Evolutionary conservation across 305 asterid genomes (phyloP).

Genomic region (Rubia peregrina): DNA sequence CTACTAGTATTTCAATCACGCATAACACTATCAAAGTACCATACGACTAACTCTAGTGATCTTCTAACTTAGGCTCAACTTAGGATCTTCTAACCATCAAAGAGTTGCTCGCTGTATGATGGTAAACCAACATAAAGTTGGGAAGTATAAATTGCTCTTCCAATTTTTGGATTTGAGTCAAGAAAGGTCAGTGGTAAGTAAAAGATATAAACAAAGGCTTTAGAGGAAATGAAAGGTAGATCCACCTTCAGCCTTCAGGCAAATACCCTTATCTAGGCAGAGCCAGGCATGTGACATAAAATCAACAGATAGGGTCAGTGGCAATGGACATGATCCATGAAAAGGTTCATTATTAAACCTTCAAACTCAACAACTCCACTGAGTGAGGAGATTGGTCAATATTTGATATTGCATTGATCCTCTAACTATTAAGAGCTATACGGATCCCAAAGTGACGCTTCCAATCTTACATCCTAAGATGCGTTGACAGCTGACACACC

Average conservation of each 20-base stretch:
- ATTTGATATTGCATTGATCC: not conserved
- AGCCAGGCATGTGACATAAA: not conserved
- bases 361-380: not conserved
- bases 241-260: not conserved
- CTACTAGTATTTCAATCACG: not conserved
- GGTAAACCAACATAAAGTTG: not conserved
- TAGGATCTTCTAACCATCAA: not conserved
- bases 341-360: not conserved
- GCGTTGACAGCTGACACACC: no score
- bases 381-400: not conserved
- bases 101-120: not conserved
- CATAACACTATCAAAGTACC: not conserved
- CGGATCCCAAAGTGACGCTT: not conserved
- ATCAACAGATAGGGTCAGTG: not conserved
- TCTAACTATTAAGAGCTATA: not conserved
- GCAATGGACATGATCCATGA: not conserved
- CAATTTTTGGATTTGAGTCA: not conserved
- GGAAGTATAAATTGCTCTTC: not conserved
- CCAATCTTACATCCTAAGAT: not conserved
- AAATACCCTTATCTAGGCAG: not conserved
- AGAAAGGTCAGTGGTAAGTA: not conserved
- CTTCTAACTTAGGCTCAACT: not conserved
- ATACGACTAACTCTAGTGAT: not conserved
- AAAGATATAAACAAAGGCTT: not conserved
- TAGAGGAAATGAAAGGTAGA: not conserved